Evolutionary conservation across 1,284 basidiomycete species (phyloP), one percentile per base, ranked within the genome.

Genomic region (Cutaneotrichosporon dermatis): DNA sequence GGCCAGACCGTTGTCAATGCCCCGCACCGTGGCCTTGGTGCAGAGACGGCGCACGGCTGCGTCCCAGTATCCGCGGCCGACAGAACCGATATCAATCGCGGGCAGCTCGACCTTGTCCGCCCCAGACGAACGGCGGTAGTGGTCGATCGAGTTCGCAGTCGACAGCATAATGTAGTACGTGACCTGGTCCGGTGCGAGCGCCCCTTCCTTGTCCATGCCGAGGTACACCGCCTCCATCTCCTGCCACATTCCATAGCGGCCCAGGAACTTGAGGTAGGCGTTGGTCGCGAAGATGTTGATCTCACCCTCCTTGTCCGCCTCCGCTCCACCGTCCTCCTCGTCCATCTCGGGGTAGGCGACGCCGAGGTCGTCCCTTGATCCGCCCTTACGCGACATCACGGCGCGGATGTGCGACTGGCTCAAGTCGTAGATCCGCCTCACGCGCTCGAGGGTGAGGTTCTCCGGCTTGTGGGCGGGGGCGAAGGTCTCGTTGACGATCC

Each of bases 191-290:
- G 76, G 73, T 0, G 72, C 57, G 3, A 73, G 64, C 1, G 67
- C 70, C 2, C 72, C 76, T 1, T 48, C 25, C 0, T 49, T 54
- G 25, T 73, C 71, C 67, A 77, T 70, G 0, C 65, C 58, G 7
- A 72, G 48, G 57, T 72, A 75, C 4, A 75, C 66, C 6, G 60
- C 55, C 53, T 74, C 61, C 68, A 78, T 75, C 59, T 76, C 71
- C 5, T 67, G 62, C 65, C 63, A 73, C 59, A 73, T 58, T 4
- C 69, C 65, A 25, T 67, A 70, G 25, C 70, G 64, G 2, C 67
- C 63, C 37, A 77, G 65, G 51, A 72, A 75, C 53, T 73, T 71
- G 56, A 79, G 69, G 62, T 78, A 78, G 8, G 76, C 70, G 57
- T 77, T 77, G 6, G 69, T 72, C 11, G 75, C 71, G 8, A 62